Evolutionary conservation across 139 green algal genomes (phyloP).

Genomic region (Raphidocelis subcapitata): DNA sequence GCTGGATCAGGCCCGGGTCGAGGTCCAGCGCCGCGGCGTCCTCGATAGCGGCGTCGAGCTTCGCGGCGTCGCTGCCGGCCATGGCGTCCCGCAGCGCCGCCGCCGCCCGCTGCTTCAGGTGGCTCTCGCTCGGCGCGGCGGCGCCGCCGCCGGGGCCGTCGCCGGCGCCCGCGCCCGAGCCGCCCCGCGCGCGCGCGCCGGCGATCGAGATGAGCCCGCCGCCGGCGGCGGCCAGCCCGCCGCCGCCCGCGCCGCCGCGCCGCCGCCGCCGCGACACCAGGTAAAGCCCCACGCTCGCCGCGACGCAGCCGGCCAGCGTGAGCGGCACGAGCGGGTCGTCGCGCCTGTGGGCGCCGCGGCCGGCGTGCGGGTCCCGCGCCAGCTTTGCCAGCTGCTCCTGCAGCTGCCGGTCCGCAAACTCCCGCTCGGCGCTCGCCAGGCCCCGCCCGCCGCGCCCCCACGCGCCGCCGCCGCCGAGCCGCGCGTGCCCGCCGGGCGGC

Average conservation of each 20-base stretch:
- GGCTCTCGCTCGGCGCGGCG: neutral
- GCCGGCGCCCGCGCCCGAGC: neutral
- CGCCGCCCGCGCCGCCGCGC: neutral
- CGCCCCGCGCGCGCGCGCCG: neutral
- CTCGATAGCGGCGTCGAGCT: slow-evolving; percentile 11
- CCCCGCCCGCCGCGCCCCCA: too few species aligned
- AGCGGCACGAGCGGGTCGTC: slow-evolving; percentile 22
- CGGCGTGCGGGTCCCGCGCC: slow-evolving; percentile 7
- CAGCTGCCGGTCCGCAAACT: slow-evolving; percentile 26
- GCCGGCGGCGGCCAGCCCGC: neutral
- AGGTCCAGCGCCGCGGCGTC: neutral
- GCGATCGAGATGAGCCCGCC: neutral
- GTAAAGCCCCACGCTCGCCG: slow-evolving; percentile 14
- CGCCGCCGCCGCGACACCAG: slow-evolving; percentile 6
- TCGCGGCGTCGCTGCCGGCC: slow-evolving; percentile 1
- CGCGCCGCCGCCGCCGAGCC: too few species aligned
- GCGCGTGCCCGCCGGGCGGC: too few species aligned
- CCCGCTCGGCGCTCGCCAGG: slow-evolving; percentile 5
- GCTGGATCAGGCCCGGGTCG: slow-evolving; percentile 2
- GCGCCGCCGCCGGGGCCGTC: neutral
- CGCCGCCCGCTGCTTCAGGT: slow-evolving; percentile 12
- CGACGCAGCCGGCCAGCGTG: slow-evolving; percentile 17
- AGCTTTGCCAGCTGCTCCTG: slow-evolving; percentile 26
- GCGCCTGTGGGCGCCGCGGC: neutral
- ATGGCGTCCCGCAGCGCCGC: slow-evolving; percentile 15